These are phyloP conservation scores for Geotrichum histeridarum DNA, from an alignment of 1,139 yeast genomes.

Conservation along the genomic window DNA sequence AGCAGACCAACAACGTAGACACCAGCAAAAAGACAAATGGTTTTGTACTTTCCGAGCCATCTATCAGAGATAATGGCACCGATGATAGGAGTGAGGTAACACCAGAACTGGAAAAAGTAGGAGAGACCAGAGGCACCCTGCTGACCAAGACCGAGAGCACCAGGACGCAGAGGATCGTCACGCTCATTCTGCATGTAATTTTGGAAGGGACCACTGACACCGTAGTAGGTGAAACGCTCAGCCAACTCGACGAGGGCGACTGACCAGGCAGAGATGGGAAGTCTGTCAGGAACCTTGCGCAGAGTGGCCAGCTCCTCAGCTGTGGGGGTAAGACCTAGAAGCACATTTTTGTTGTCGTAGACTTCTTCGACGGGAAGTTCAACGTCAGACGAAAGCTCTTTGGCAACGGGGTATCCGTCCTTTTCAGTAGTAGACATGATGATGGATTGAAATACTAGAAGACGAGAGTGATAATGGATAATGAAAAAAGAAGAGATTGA, in stretches of 20 bases:
- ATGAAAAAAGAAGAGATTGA: too few species aligned
- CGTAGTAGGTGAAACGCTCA: conserved; percentile 79
- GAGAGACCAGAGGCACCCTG: conserved; percentile 70
- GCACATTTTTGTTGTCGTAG: conserved; percentile 6
- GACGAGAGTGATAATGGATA: too few species aligned
- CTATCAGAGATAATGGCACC: conserved; percentile 78
- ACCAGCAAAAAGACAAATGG: conserved; percentile 57
- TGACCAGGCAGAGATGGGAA: conserved; percentile 56
- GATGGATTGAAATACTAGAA: too few species aligned
- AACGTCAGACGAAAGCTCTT: background rate
- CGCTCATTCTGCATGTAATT: conserved; percentile 61
- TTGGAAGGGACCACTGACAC: conserved; percentile 69
- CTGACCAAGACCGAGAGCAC: conserved; percentile 58
- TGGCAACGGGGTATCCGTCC: background rate
- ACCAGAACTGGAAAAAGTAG: conserved; percentile 75
- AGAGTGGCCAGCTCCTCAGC: conserved; percentile 46
- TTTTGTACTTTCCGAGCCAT: conserved; percentile 64
- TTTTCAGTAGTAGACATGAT: conserved; percentile 3
- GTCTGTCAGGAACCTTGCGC: conserved; percentile 41
- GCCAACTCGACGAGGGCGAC: conserved; percentile 76
- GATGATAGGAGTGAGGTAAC: conserved; percentile 71
- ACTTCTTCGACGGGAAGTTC: conserved; percentile 7
- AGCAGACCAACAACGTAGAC: conserved; percentile 58
- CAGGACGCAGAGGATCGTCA: conserved; percentile 41
- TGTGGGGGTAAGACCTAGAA: conserved; percentile 37